A percentile compares a stretch with the other conserved stretches of the same genome.
phyloP scores from a whole-genome alignment of 495 filamentous ascomycete species.

The Bacidia rubella region DNA sequence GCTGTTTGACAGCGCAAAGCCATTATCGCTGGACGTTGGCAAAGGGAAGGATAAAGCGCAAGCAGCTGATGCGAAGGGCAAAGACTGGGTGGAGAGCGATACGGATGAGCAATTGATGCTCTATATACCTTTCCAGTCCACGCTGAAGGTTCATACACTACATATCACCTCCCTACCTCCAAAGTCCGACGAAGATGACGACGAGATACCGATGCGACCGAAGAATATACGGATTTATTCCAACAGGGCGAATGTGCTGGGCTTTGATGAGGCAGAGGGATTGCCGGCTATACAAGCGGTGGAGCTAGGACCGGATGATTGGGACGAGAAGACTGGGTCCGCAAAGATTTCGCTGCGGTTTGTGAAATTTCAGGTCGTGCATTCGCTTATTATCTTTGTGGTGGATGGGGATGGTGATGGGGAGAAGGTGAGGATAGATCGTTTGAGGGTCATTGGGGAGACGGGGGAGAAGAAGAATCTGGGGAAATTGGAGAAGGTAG shows the following conservation, averaged over 20 bases:
- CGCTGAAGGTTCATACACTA: constrained; percentile 79
- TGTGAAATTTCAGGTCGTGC: constrained; percentile 94
- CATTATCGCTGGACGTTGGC: constrained; percentile 35
- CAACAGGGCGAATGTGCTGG: constrained; percentile 76
- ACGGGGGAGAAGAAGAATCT: constrained; percentile 82
- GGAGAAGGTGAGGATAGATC: constrained; percentile 78
- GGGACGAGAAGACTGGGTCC: constrained; percentile 75
- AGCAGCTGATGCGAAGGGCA: constrained; percentile 25
- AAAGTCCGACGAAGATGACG: constrained; percentile 38
- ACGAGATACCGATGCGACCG: constrained; percentile 74
- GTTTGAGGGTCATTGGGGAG: constrained; percentile 78
- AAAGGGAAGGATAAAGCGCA: constrained; percentile 43
- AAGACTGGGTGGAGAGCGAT: constrained; percentile 96
- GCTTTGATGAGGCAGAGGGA: constrained; percentile 92
- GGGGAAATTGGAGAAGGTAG: constrained; percentile 93
- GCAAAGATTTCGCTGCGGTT: constrained; percentile 73
- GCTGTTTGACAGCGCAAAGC: constrained; percentile 60
- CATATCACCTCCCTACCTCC: constrained; percentile 76
- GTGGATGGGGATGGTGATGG: constrained; percentile 74
- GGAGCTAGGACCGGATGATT: constrained; percentile 58
- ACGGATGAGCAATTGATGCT: constrained; percentile 98
- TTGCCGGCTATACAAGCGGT: constrained; percentile 64
- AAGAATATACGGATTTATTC: constrained; percentile 69
- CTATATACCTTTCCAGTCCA: constrained; percentile 79
- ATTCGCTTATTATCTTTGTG: constrained; percentile 75